Percentiles rank a stretch among this genome's conserved stretches.
Evolutionary conservation across 345 rosid genomes (phyloP).

Genomic region (Geranium rotundifolium): DNA sequence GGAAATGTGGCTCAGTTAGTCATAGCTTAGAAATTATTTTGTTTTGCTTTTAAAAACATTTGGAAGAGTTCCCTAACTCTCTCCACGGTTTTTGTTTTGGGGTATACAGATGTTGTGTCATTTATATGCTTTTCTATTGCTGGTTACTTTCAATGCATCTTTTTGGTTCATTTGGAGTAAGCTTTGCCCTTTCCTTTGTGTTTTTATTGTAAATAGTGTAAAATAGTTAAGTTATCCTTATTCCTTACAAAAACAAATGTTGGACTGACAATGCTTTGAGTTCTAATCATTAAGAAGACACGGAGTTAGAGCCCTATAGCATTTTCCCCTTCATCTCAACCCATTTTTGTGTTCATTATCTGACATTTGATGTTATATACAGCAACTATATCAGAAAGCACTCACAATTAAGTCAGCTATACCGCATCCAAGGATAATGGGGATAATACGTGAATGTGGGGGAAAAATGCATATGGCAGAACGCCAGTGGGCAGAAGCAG

Average conservation of each 20-base stretch:
- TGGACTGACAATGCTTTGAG: too few species aligned
- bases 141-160: not conserved
- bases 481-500: slow-evolving; percentile 98
- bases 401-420: slow-evolving; percentile 98
- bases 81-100: not conserved
- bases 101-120: not conserved
- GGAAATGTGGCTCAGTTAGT: too few species aligned
- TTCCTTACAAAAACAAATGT: too few species aligned
- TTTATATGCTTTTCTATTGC: not conserved
- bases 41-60: too few species aligned
- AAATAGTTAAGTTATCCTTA: too few species aligned
- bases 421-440: slow-evolving; percentile 99
- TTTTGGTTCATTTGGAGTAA: not conserved
- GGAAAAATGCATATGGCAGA: slow-evolving; percentile 99
- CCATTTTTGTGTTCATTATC: not conserved
- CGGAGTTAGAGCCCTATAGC: not conserved
- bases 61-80: not conserved
- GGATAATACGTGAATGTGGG: slow-evolving; percentile 97
- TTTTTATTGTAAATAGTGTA: too few species aligned
- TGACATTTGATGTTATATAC: slow-evolving; percentile 18
- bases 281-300: not conserved
- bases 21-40: too few species aligned
- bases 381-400: slow-evolving; percentile 97
- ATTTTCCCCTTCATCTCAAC: not conserved
- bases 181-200: not conserved